A percentile compares a stretch with the other conserved stretches of the same genome.
phyloP scores from a whole-genome alignment of 176 grass and related monocot species.

The Bolboschoenus planiculmis region DNA sequence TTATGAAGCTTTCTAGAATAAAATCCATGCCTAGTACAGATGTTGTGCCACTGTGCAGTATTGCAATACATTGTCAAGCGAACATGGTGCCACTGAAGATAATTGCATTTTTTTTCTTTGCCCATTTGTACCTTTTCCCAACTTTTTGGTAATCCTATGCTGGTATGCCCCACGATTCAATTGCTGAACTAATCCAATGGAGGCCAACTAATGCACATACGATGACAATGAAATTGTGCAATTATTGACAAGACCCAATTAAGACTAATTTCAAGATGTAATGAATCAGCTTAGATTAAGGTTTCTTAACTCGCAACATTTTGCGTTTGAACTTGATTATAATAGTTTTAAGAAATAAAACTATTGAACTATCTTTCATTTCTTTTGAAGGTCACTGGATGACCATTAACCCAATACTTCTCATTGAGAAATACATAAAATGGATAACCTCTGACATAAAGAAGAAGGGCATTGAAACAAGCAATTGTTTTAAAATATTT shows the following conservation, averaged over 20 bases:
- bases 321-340: background rate
- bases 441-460: background rate
- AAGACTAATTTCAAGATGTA: background rate
- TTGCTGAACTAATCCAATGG: background rate
- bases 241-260: background rate
- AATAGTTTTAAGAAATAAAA: background rate
- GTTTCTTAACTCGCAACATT: background rate
- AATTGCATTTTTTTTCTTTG: background rate
- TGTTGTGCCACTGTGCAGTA: background rate
- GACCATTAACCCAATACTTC: background rate
- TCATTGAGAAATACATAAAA: background rate
- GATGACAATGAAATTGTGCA: background rate
- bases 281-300: background rate
- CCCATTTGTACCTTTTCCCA: background rate
- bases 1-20: background rate
- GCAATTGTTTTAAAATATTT: background rate
- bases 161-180: background rate
- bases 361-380: background rate
- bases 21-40: background rate
- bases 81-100: background rate
- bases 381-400: background rate
- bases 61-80: background rate
- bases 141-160: background rate
- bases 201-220: background rate
- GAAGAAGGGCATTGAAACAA: background rate